Base-by-base conservation (phyloP, 1,284 basidiomycete genomes). In the Irpex sp. region DNA sequence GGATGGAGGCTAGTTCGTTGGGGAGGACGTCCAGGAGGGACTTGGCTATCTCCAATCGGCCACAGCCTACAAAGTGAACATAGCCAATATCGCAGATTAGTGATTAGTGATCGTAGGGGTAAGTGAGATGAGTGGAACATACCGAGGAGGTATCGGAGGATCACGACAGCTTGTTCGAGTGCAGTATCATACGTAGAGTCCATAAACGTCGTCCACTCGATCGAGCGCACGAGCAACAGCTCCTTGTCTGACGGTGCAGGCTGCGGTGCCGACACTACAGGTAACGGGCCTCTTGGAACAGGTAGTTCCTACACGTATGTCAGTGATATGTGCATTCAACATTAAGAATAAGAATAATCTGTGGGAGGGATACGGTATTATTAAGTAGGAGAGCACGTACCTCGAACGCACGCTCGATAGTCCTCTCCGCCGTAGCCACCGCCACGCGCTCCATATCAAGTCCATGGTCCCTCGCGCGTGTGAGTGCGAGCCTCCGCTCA, bases 191-290 rank as follows among this genome's bases (percentile, higher is more conserved):
- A 87, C 1, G 94, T 97, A 17, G 82, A 77, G 49, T 87, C 84
- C 65, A 85, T 79, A 73, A 94, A 92, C 0, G 87, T 92, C 54
- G 97, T 92, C 97, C 97, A 99, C 72, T 98, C 96, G 62, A 98
- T 89, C 0, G 93, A 92, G 7, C 94, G 85, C 58, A 98, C 83
- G 7, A 99, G 80, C 57, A 91, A 76, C 49, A 81, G 75, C 72
- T 97, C 93, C 0, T 76, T 74, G 11, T 86, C 83, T 0, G 78
- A 81, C 0, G 85, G 77, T 0, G 80, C 76, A 35, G 80, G 77
- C 65, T 85, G 85, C 35, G 82, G 66, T 1, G 76, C 76, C 36
- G 84, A 79, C n/a, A 88, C 75, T 1, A 81, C 81, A 0, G 92
- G 89, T 58, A 94, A 79, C 6, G 86, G 81, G 1, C 84, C 86